Percentiles rank a stretch among this genome's conserved stretches.
Evolutionary conservation across 192 early-diverging fungal genomes (phyloP).

Genomic region (Jimgerdemannia flammicorona): DNA sequence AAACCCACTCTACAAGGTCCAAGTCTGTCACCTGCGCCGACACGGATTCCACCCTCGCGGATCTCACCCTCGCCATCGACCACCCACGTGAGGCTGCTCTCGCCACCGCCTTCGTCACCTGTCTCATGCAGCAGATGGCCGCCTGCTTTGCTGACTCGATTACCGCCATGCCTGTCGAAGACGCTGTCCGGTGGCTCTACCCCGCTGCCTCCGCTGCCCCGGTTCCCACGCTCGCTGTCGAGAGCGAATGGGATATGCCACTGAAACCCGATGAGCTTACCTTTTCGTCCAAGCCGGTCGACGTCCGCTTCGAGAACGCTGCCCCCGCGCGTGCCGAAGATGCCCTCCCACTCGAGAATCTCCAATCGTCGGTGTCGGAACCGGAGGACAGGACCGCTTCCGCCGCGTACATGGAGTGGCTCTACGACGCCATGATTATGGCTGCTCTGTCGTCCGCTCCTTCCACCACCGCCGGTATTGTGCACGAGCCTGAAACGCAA

Average conservation of each 20-base stretch:
- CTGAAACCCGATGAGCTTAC: background rate
- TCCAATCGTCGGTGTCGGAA: background rate
- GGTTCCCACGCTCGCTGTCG: background rate
- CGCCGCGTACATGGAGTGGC: background rate
- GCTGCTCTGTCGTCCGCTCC: background rate
- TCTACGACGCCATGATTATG: conserved; percentile 1
- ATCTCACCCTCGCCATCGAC: background rate
- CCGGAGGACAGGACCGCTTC: background rate
- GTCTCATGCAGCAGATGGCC: background rate
- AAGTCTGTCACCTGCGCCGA: background rate
- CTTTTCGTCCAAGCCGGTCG: conserved; percentile 1
- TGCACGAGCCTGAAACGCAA: background rate
- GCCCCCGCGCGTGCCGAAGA: background rate
- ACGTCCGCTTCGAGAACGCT: background rate
- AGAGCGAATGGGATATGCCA: background rate
- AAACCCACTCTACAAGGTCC: background rate
- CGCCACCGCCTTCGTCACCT: background rate
- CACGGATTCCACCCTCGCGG: background rate
- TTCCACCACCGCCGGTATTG: background rate
- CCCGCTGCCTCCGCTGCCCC: background rate
- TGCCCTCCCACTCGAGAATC: background rate
- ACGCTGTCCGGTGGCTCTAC: background rate
- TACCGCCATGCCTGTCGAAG: background rate
- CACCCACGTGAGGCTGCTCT: background rate
- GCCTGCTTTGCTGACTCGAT: background rate